phyloP scores from a whole-genome alignment of 1,284 basidiomycete genomes.

The Tilletia setariae region DNA sequence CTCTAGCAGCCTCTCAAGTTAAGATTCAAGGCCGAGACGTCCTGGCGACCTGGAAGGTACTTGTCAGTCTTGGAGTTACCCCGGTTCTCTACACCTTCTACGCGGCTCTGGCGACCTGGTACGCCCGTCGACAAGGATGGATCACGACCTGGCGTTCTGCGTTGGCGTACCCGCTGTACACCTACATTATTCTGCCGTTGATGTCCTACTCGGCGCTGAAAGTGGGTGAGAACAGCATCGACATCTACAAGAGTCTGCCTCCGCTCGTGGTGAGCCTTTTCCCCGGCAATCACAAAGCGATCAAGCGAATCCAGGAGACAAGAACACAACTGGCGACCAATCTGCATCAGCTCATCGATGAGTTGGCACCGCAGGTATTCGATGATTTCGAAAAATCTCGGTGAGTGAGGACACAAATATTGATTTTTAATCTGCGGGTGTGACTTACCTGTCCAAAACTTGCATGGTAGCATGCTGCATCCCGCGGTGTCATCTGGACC shows the following conservation, averaged over 20 bases:
- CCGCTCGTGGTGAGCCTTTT: constrained; percentile 85
- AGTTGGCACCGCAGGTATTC: constrained; percentile 58
- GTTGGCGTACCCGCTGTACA: constrained; percentile 75
- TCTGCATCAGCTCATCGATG: constrained; percentile 81
- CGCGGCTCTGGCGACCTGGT: constrained; percentile 65
- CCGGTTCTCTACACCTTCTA: constrained; percentile 72
- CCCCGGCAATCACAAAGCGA: constrained; percentile 82
- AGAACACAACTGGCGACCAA: constrained; percentile 78
- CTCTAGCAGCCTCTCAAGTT: constrained; percentile 89
- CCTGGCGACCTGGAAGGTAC: constrained; percentile 94
- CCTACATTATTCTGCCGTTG: constrained; percentile 74
- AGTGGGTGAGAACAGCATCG: constrained; percentile 97
- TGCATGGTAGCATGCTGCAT: neutral
- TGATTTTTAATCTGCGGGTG: too few species aligned
- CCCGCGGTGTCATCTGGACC: neutral
- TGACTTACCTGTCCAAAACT: neutral
- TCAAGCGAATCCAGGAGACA: constrained; percentile 75
- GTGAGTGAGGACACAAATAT: neutral
- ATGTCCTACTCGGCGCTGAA: constrained; percentile 93
- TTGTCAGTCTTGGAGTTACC: constrained; percentile 86
- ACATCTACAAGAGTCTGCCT: constrained; percentile 93
- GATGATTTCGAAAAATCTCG: constrained; percentile 43
- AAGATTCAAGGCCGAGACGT: constrained; percentile 95
- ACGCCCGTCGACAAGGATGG: constrained; percentile 63
- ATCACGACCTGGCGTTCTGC: constrained; percentile 59